Conservation (phyloP, 1,139 yeast genomes). For the Geotrichum carabidarum region DNA sequence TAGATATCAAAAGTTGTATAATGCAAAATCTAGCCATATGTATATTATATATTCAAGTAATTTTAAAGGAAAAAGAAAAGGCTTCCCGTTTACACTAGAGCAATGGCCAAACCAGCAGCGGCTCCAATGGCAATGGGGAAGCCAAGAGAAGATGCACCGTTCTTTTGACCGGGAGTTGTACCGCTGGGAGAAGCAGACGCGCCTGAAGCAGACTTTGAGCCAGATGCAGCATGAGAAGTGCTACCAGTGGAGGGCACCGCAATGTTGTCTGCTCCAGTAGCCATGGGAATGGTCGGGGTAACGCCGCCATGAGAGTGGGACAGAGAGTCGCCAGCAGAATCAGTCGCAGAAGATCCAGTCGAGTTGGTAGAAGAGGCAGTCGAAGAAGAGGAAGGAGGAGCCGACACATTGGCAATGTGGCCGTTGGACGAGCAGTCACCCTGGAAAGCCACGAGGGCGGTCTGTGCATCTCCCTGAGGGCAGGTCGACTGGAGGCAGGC, state of each 20-base stretch:
- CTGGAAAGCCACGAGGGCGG: slow-evolving; percentile 56
- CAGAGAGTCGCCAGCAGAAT: neutral
- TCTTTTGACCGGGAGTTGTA: slow-evolving; percentile 6
- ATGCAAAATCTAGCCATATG: too few species aligned
- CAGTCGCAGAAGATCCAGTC: neutral
- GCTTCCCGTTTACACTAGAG: neutral
- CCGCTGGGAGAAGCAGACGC: neutral
- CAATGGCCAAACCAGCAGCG: slow-evolving; percentile 11
- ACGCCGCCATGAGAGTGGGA: neutral
- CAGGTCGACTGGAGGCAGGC: slow-evolving; percentile 60
- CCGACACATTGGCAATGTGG: slow-evolving; percentile 35
- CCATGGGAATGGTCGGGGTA: too few species aligned
- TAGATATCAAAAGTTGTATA: too few species aligned
- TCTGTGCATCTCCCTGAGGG: slow-evolving; percentile 54
- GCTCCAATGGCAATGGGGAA: slow-evolving; percentile 14
- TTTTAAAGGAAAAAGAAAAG: too few species aligned
- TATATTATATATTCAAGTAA: too few species aligned
- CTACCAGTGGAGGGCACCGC: neutral
- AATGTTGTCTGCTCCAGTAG: neutral
- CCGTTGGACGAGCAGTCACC: slow-evolving; percentile 31
- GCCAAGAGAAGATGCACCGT: slow-evolving; percentile 12
- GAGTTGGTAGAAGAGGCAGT: neutral
- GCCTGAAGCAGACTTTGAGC: neutral
- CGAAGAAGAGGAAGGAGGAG: slow-evolving; percentile 28
- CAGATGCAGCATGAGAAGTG: slow-evolving; percentile 1